phyloP scores from a whole-genome alignment of 75 land plant species.

The Pseudotsuga menziesii region DNA sequence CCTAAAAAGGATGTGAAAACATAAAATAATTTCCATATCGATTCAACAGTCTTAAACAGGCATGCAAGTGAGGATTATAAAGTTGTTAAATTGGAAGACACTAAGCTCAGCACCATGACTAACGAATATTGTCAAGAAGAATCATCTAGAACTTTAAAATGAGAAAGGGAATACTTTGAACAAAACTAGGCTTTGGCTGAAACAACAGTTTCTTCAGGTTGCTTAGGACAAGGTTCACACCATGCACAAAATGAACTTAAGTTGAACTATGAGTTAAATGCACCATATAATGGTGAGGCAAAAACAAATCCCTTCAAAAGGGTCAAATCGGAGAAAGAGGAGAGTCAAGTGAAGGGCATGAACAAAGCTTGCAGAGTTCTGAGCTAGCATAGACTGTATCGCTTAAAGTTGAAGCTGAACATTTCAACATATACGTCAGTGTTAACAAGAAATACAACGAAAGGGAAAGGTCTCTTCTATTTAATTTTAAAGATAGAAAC shows the following conservation, averaged over 20 bases:
- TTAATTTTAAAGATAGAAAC: conserved; percentile 86
- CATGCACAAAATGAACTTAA: neutral
- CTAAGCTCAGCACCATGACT: neutral
- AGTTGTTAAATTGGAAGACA: neutral
- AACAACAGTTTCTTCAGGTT: conserved; percentile 25
- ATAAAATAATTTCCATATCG: conserved; percentile 9
- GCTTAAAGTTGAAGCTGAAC: conserved; percentile 71
- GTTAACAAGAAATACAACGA: conserved; percentile 97
- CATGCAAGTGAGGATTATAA: neutral
- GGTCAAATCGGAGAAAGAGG: conserved; percentile 31
- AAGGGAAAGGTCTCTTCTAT: conserved; percentile 88
- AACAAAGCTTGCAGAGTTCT: conserved; percentile 14
- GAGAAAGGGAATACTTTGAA: conserved; percentile 23
- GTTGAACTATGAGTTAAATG: neutral
- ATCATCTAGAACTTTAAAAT: conserved; percentile 2
- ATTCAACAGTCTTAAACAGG: neutral
- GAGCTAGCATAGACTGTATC: conserved; percentile 47
- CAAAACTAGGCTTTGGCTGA: conserved; percentile 11
- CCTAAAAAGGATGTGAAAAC: neutral
- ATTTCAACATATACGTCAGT: conserved; percentile 71
- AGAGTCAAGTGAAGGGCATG: conserved; percentile 7
- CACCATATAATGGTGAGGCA: neutral
- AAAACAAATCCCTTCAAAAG: conserved; percentile 1
- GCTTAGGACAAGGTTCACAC: neutral
- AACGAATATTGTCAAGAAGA: neutral